These are phyloP conservation scores for Tricholoma sp. DNA, from an alignment of 768 basidiomycete genomes.

Conservation along the genomic window DNA sequence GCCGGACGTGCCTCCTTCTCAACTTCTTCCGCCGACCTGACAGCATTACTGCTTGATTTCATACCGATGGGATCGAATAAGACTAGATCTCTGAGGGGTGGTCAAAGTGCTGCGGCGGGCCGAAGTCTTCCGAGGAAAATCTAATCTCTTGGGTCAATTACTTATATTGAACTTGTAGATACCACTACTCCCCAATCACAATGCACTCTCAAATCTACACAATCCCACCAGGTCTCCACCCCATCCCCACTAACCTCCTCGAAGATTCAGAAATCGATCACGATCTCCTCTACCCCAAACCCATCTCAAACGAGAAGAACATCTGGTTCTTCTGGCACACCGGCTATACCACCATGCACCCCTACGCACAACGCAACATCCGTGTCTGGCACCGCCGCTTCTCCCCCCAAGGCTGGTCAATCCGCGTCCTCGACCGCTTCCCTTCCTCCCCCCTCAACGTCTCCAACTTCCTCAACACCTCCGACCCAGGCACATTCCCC, in stretches of 20 bases:
- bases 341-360: background rate
- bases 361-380: background rate
- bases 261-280: slow-evolving; percentile 1
- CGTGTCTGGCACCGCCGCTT: background rate
- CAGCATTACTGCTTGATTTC: too few relatives aligned
- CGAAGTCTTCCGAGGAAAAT: too few relatives aligned
- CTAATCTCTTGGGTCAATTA: too few relatives aligned
- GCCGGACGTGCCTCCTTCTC: too few relatives aligned
- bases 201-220: background rate
- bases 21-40: too few relatives aligned
- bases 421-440: background rate
- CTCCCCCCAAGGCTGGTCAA: background rate
- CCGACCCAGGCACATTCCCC: background rate
- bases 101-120: too few relatives aligned
- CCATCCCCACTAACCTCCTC: background rate
- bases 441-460: background rate
- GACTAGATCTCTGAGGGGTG: too few relatives aligned
- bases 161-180: too few relatives aligned
- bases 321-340: slow-evolving; percentile 1
- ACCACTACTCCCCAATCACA: background rate
- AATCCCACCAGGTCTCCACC: background rate
- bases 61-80: too few relatives aligned
- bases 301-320: background rate
- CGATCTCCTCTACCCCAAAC: background rate
- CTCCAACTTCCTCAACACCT: background rate